Percentiles rank a stretch among this genome's conserved stretches.
Evolutionary conservation across 805 yeast genomes (phyloP).

Genomic region (Pichia nakasei): DNA sequence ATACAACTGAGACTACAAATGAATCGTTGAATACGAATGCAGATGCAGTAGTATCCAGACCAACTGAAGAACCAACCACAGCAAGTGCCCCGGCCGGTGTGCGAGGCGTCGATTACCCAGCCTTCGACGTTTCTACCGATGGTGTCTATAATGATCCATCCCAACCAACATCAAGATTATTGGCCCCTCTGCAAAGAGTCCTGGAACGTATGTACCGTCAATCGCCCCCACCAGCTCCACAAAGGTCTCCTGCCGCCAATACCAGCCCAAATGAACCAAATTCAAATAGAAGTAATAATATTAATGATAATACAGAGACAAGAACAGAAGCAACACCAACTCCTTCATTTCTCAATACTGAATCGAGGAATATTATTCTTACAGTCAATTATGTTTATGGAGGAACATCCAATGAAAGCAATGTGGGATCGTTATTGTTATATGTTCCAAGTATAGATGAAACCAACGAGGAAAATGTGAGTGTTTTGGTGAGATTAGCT

Average conservation of each 20-base stretch:
- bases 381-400: constrained; percentile 32
- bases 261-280: neutral
- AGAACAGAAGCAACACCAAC: neutral
- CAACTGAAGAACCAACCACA: too few relatives aligned
- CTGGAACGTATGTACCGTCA: constrained; percentile 9
- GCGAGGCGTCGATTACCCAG: constrained; percentile 30
- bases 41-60: too few relatives aligned
- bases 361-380: constrained; percentile 30
- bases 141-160: constrained; percentile 23
- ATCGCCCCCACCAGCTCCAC: neutral
- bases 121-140: constrained; percentile 28
- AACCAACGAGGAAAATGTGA: constrained; percentile 51
- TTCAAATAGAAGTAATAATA: neutral
- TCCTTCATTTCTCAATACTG: constrained; percentile 3
- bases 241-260: neutral
- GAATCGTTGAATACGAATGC: too few relatives aligned
- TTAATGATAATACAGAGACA: too few relatives aligned
- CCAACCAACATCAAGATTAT: constrained; percentile 17
- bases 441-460: constrained; percentile 59
- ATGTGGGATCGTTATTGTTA: constrained; percentile 49
- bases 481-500: constrained; percentile 54
- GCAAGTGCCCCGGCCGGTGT: constrained; percentile 12
- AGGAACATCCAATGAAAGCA: constrained; percentile 11
- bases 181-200: constrained; percentile 20
- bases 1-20: too few relatives aligned